Base-by-base conservation (phyloP, 2,329 filamentous ascomycete genomes). In the Blastomyces emzantsi region DNA sequence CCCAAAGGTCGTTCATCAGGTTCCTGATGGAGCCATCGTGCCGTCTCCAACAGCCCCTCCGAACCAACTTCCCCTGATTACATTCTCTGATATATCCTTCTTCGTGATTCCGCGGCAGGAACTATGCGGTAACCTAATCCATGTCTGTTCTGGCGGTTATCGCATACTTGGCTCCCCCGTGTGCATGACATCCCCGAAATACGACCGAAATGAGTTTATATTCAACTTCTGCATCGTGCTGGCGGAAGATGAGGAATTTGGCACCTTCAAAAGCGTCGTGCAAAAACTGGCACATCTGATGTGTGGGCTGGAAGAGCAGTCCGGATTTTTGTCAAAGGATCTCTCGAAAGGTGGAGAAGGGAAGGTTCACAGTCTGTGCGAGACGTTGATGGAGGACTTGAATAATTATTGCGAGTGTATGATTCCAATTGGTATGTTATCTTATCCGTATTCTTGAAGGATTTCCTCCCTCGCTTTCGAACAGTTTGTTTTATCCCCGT, bases 391-490 rank as follows among this genome's bases (percentile, higher is more conserved):
- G 69, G 92, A 97, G 77, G 92, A 99, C 73, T 74, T 99, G 69
- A 97, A 97, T 73, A 95, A 95, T 70, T 99, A 97, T 72, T 92
- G 90, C 72, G 94, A 99, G 79, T 96, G 92, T 81, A 96, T 96
- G 92, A 96, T 97, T 71, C 92, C 92, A 0, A 93, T 97, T 67
- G 90, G 90, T 92, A 78, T 67, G 84, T 66, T 52, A 43, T 57
- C 36, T 63, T 63, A 9, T 28, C 61, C 2, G 25, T 30, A 19
- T 39, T 45, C 13, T 25, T 25, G 49, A 11, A 41, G 5, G 13
- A 8, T 17, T 47, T n/a, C 13, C 43, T 59, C 11, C 28, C 17
- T 19, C 19, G 17, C 56, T 8, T 41, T 22, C 25, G 57, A 43
- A 60, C 49, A 11, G 22, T 19, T 28, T 56, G 17, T 22, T 55